A percentile compares a stretch with the other conserved stretches of the same genome.
phyloP scores from a whole-genome alignment of 139 green algal species.

The Choricystis sp. region DNA sequence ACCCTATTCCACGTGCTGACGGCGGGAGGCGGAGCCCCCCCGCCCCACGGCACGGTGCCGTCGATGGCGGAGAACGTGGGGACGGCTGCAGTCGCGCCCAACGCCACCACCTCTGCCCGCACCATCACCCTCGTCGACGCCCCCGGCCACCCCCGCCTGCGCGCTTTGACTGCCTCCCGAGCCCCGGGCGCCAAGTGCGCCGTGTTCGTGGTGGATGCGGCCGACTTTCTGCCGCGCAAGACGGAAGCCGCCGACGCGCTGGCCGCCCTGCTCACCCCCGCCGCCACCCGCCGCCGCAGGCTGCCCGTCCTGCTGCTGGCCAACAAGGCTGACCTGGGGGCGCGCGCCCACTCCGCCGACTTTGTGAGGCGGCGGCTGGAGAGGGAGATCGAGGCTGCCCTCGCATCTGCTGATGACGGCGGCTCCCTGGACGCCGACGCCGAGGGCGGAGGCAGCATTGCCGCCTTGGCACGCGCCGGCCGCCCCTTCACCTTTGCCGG shows the following conservation, averaged over 20 bases:
- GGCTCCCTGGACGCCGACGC: not conserved
- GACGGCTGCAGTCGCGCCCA: no score
- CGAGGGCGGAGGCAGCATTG: not conserved
- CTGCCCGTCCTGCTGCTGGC: slow-evolving; percentile 74
- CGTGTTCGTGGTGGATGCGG: slow-evolving; percentile 70
- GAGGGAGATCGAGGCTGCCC: slow-evolving; percentile 49
- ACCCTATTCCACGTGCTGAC: slow-evolving; percentile 59
- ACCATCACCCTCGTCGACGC: slow-evolving; percentile 57
- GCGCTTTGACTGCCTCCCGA: slow-evolving; percentile 33
- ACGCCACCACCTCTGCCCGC: not conserved
- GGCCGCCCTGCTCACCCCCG: slow-evolving; percentile 36
- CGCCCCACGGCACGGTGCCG: slow-evolving; percentile 39
- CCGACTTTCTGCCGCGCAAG: slow-evolving; percentile 60
- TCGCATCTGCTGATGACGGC: not conserved
- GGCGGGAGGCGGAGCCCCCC: slow-evolving; percentile 30
- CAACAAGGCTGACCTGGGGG: slow-evolving; percentile 82
- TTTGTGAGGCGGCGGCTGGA: slow-evolving; percentile 79
- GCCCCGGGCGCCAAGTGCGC: slow-evolving; percentile 37
- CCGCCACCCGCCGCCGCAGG: slow-evolving; percentile 21
- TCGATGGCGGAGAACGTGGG: slow-evolving; percentile 52
- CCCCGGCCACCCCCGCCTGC: slow-evolving; percentile 62
- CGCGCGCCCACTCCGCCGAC: slow-evolving; percentile 65
- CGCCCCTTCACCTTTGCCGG: not conserved
- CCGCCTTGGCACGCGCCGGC: not conserved
- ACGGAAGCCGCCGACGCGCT: slow-evolving; percentile 32